Evolutionary conservation across 2,329 filamentous ascomycete species (phyloP), one percentile per base, ranked within the genome.

Genomic region (Westerdykella ornata): DNA sequence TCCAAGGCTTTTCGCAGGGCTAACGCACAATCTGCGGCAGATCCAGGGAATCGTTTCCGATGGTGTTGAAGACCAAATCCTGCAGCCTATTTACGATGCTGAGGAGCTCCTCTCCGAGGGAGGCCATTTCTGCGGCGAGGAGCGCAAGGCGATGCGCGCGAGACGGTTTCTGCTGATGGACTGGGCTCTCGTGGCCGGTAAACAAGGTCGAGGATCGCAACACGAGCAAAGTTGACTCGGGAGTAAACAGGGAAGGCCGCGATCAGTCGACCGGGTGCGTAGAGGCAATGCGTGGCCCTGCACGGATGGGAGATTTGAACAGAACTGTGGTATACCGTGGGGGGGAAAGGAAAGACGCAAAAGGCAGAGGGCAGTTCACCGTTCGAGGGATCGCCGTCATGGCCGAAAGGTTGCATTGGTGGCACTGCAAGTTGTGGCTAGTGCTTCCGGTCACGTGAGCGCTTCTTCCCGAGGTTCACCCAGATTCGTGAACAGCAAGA

Each of bases 31-130:
- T 98, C 72, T 98, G 92, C 44, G 92, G 92, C 43, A 98, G 75
- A 70, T 98, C 92, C 47, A 98, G 78, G 39, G 90, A 97, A 69
- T 98, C 92, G 74, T 89, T 97, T 70, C 92, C 92, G 68, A 98
- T 98, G 55, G 92, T 98, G 73, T 98, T 98, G 76, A 98, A 98
- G 62, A 98, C 92, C 63, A 98, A 73, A 70, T 97, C 92, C 71
- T 98, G 92, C 62, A 98, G 77, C 76, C 94, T 94, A 76, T 98
- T 98, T 72, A 98, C 92, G 52, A 88, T 94, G 57, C 80, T 81
- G 66, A 98, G 80, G 70, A 98, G 75, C 71, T 98, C 89, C 70
- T 98, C 92, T 64, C 92, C 90, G 60, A 98, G 82, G 62, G 90
- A 82, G 65, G 92, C 85, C 92, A 97, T 98, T 37, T 39, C 38